Conservation (phyloP, 495 filamentous ascomycete genomes). For the Aspergillus baeticus region DNA sequence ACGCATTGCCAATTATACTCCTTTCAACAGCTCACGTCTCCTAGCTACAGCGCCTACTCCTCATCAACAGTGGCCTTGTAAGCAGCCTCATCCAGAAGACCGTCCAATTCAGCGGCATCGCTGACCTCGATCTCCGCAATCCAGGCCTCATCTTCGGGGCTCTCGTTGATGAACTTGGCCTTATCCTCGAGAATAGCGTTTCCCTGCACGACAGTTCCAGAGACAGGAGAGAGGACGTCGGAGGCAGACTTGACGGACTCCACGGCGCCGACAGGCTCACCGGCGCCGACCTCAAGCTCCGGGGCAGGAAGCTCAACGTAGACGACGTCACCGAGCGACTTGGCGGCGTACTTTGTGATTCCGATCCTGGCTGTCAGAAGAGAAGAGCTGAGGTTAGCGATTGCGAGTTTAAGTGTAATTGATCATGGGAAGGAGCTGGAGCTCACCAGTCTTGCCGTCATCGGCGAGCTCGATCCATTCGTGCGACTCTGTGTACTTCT, state of each 20-base stretch:
- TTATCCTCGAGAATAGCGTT: constrained; percentile 78
- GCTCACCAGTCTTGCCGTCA: constrained; percentile 58
- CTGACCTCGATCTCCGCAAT: constrained; percentile 80
- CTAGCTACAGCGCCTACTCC: constrained; percentile 15
- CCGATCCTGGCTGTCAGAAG: constrained; percentile 67
- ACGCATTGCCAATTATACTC: background rate
- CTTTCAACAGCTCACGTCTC: background rate
- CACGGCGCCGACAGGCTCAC: constrained; percentile 86
- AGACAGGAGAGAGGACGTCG: constrained; percentile 87
- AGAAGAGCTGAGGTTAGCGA: background rate
- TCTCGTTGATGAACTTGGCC: constrained; percentile 81
- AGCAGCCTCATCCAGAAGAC: constrained; percentile 66
- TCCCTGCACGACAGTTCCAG: constrained; percentile 67
- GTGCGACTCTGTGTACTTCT: constrained; percentile 95
- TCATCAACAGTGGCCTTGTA: constrained; percentile 72
- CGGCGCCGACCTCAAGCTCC: constrained; percentile 60
- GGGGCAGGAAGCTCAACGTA: constrained; percentile 85
- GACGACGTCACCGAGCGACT: constrained; percentile 91
- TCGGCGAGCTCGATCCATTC: constrained; percentile 91
- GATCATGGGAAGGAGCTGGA: background rate
- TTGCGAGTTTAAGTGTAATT: background rate
- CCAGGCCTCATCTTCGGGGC: constrained; percentile 85
- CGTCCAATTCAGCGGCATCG: constrained; percentile 68
- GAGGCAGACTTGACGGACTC: constrained; percentile 98
- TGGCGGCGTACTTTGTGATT: constrained; percentile 86